A percentile compares a stretch with the other conserved stretches of the same genome.
These are phyloP conservation scores for Colletotrichum australisinense DNA, from an alignment of 2,329 filamentous ascomycete genomes.

Conservation along the genomic window DNA sequence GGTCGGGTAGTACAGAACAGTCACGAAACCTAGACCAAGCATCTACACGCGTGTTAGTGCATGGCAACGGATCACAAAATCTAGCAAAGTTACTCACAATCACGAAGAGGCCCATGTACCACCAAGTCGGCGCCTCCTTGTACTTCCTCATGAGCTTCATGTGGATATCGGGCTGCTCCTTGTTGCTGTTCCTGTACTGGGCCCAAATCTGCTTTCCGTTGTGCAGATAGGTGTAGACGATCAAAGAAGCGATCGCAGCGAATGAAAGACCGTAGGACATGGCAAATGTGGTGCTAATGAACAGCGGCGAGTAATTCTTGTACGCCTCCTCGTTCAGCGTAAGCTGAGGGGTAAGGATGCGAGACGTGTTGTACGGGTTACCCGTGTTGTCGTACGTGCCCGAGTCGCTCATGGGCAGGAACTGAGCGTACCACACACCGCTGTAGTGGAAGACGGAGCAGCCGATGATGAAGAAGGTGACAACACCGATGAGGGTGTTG, in stretches of 20 bases:
- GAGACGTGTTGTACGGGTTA: conserved; percentile 70
- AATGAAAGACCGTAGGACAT: conserved; percentile 79
- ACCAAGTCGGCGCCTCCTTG: conserved; percentile 71
- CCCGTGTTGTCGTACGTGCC: conserved; percentile 79
- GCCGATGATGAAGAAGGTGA: conserved; percentile 72
- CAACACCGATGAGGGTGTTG: conserved; percentile 76
- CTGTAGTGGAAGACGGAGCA: conserved; percentile 72
- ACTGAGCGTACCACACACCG: conserved; percentile 72
- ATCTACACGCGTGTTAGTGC: conserved; percentile 52
- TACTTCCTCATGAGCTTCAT: conserved; percentile 74
- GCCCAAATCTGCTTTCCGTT: conserved; percentile 75
- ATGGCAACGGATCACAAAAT: too few relatives aligned
- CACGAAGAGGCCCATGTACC: conserved; percentile 69
- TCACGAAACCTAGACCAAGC: conserved; percentile 64
- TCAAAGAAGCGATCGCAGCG: conserved; percentile 74
- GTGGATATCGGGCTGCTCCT: conserved; percentile 71
- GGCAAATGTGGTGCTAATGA: conserved; percentile 78
- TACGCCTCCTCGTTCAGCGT: conserved; percentile 74
- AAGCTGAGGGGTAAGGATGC: conserved; percentile 70
- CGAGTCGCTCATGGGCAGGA: conserved; percentile 76
- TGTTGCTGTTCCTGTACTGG: conserved; percentile 69
- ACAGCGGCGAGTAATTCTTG: conserved; percentile 74
- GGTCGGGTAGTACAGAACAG: conserved; percentile 71
- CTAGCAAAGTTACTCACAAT: conserved; percentile 52
- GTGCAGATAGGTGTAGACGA: conserved; percentile 76